A percentile compares a stretch with the other conserved stretches of the same genome.
Conservation (phyloP, 305 asterid species). For the Fraxinus angustifolia region DNA sequence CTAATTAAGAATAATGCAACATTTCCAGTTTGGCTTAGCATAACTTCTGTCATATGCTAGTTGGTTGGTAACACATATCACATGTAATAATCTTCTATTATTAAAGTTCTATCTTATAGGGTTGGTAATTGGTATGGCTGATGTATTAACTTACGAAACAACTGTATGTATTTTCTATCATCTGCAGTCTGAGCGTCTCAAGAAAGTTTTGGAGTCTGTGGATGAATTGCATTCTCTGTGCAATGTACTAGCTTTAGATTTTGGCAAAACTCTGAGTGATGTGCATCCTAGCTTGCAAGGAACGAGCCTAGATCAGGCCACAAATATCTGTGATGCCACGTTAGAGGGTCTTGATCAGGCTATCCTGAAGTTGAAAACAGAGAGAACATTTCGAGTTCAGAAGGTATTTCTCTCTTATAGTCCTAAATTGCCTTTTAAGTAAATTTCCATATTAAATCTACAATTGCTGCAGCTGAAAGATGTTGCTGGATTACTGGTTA, state of each 20-base stretch:
- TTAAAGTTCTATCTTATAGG: background rate
- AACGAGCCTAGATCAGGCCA: slow-evolving; percentile 54
- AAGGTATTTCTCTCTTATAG: slow-evolving; percentile 48
- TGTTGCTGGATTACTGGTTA: slow-evolving; percentile 56
- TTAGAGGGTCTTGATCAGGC: slow-evolving; percentile 76
- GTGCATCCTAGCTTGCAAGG: slow-evolving; percentile 88
- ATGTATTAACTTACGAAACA: background rate
- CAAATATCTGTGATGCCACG: slow-evolving; percentile 72
- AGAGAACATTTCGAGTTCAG: slow-evolving; percentile 65
- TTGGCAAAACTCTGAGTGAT: slow-evolving; percentile 65
- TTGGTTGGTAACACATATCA: background rate
- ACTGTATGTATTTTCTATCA: background rate
- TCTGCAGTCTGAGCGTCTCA: slow-evolving; percentile 75
- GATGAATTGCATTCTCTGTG: slow-evolving; percentile 83
- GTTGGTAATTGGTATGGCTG: background rate
- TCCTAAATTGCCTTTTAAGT: slow-evolving; percentile 8
- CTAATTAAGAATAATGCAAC: background rate
- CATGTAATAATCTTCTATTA: background rate
- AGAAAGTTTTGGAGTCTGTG: slow-evolving; percentile 67
- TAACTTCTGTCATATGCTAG: background rate
- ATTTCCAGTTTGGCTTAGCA: background rate
- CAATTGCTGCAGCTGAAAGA: slow-evolving; percentile 68
- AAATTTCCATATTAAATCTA: slow-evolving; percentile 20
- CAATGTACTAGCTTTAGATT: slow-evolving; percentile 69
- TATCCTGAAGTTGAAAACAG: slow-evolving; percentile 59